Conservation (phyloP, 306 rosid species). For the Pterocarpus santalinus region DNA sequence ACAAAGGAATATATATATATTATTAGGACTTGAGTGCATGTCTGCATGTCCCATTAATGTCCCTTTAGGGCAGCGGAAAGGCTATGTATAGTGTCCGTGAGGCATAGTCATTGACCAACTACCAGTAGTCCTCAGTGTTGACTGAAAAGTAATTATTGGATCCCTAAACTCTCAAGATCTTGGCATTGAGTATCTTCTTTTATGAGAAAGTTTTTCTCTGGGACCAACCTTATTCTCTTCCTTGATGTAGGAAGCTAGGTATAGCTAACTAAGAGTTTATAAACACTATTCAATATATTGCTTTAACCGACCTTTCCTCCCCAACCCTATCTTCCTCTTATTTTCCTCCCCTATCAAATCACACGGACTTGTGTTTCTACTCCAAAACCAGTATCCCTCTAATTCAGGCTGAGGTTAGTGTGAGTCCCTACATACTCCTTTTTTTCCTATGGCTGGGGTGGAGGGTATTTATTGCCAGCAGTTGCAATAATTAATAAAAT, state of each 20-base stretch:
- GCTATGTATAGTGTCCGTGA: constrained; percentile 15
- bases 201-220: not conserved
- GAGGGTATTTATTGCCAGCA: no score
- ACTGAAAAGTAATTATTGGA: not conserved
- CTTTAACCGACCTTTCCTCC: not conserved
- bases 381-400: no score
- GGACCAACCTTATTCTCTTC: not conserved
- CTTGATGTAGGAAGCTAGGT: not conserved
- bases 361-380: not conserved
- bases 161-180: not conserved
- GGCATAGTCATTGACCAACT: constrained; percentile 27
- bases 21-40: not conserved
- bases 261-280: not conserved
- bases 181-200: not conserved
- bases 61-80: constrained; percentile 11
- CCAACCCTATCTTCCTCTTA: not conserved
- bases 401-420: no score
- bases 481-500: no score
- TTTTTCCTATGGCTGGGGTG: no score
- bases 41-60: not conserved
- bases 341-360: not conserved
- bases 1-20: no score
- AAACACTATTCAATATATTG: not conserved
- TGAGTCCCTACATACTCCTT: no score
- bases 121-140: not conserved